Conservation (phyloP, 768 basidiomycete genomes). For the Boletus sp. region DNA sequence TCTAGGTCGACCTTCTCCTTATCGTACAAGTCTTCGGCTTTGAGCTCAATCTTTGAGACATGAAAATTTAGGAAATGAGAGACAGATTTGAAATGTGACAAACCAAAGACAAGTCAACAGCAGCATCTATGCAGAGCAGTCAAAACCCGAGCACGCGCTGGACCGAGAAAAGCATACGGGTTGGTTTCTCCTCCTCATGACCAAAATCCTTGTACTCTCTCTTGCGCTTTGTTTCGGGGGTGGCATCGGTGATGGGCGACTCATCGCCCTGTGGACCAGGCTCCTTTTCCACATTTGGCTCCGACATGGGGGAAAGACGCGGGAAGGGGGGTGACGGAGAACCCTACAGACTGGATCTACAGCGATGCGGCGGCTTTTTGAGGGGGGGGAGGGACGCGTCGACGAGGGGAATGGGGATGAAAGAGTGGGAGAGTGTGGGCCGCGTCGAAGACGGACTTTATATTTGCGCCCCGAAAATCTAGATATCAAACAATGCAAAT, state of each 20-base stretch:
- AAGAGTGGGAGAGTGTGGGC: constrained; percentile 32
- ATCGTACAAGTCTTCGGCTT: constrained; percentile 92
- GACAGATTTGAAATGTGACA: constrained; percentile 18
- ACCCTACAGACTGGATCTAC: constrained; percentile 32
- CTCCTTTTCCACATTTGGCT: constrained; percentile 59
- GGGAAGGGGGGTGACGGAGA: constrained; percentile 1
- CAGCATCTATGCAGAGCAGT: constrained; percentile 55
- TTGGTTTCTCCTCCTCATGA: constrained; percentile 64
- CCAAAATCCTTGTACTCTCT: constrained; percentile 87
- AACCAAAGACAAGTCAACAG: constrained; percentile 82
- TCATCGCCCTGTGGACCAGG: constrained; percentile 56
- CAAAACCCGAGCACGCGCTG: not conserved
- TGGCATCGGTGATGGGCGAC: constrained; percentile 30
- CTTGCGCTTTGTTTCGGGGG: constrained; percentile 48
- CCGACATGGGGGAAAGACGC: constrained; percentile 25
- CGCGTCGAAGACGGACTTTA: constrained; percentile 32
- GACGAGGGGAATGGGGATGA: constrained; percentile 16
- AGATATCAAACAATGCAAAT: constrained; percentile 26
- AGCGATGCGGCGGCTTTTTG: constrained; percentile 17
- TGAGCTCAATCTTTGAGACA: constrained; percentile 66
- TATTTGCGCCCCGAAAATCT: constrained; percentile 30
- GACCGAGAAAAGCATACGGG: constrained; percentile 47
- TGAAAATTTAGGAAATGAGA: not conserved
- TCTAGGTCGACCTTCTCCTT: constrained; percentile 99
- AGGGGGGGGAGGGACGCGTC: not conserved